A percentile compares a stretch with the other conserved stretches of the same genome.
These are phyloP conservation scores for Stemphylium lycopersici DNA, from an alignment of 2,329 filamentous ascomycete species.

Conservation along the genomic window DNA sequence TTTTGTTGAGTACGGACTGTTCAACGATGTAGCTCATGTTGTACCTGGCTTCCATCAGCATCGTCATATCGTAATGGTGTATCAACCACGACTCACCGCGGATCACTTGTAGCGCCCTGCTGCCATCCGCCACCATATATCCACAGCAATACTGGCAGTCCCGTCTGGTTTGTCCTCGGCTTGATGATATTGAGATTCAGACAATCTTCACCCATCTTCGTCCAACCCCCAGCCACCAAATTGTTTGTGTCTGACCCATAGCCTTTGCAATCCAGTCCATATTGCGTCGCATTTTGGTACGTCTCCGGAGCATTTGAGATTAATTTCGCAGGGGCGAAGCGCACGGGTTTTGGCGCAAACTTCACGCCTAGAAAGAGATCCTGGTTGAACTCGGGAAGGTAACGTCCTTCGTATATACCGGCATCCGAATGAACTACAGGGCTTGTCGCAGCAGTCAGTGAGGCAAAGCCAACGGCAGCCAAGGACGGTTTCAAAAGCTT, in stretches of 20 bases:
- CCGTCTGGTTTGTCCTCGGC: conserved; percentile 24
- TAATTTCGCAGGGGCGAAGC: conserved; percentile 32
- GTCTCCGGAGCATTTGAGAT: conserved; percentile 16
- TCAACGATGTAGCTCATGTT: conserved; percentile 42
- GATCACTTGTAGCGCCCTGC: conserved; percentile 41
- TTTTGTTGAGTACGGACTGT: conserved; percentile 38
- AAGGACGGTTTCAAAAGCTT: not conserved
- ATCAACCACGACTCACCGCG: conserved; percentile 23
- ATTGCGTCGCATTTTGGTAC: conserved; percentile 28
- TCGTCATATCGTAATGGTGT: rapidly evolving
- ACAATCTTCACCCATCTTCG: conserved; percentile 52
- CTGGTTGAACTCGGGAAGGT: conserved; percentile 37
- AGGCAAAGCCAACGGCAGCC: not conserved
- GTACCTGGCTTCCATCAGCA: conserved; percentile 19
- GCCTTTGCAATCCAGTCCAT: conserved; percentile 36
- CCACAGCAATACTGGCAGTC: conserved; percentile 39
- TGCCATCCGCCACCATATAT: conserved; percentile 45
- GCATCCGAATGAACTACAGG: conserved; percentile 31
- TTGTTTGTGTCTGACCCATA: conserved; percentile 36
- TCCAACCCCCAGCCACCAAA: conserved; percentile 31
- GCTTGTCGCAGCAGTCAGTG: not conserved
- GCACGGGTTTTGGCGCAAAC: conserved; percentile 36
- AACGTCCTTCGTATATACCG: conserved; percentile 36
- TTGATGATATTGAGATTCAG: conserved; percentile 48
- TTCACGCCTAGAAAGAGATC: conserved; percentile 41